Percentiles rank a stretch among this genome's conserved stretches.
These are phyloP conservation scores for Amanita rimosa DNA, from an alignment of 768 basidiomycete genomes.

Conservation along the genomic window DNA sequence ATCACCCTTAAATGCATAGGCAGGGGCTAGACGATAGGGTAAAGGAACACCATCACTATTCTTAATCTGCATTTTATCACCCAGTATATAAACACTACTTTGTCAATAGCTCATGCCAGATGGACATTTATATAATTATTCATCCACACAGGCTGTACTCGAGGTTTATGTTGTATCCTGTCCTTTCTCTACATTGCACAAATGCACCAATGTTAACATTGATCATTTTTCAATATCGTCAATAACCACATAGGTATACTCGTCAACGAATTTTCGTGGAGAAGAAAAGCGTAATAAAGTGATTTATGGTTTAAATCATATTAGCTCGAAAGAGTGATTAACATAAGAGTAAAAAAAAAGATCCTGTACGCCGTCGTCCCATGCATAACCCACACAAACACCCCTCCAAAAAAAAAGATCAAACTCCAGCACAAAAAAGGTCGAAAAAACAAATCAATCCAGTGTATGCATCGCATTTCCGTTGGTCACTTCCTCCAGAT, in stretches of 20 bases:
- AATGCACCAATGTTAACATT: neutral
- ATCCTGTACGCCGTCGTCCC: too few relatives aligned
- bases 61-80: slow-evolving; percentile 4
- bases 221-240: too few relatives aligned
- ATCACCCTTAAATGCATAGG: too few relatives aligned
- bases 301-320: neutral
- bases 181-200: neutral
- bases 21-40: neutral
- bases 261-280: neutral
- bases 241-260: too few relatives aligned
- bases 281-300: neutral
- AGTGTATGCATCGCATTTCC: neutral
- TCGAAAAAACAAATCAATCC: neutral
- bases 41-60: neutral
- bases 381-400: too few relatives aligned
- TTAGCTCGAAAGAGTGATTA: too few relatives aligned
- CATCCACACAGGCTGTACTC: neutral
- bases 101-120: neutral
- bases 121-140: neutral
- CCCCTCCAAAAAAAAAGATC: too few relatives aligned
- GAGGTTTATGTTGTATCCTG: neutral
- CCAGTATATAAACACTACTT: slow-evolving; percentile 1
- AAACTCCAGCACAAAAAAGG: neutral
- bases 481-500: slow-evolving; percentile 4
- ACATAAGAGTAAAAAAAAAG: too few relatives aligned